Percentiles rank a stretch among this genome's conserved stretches.
phyloP scores from a whole-genome alignment of 352 stramenopile species.

The Lagenidium giganteum region DNA sequence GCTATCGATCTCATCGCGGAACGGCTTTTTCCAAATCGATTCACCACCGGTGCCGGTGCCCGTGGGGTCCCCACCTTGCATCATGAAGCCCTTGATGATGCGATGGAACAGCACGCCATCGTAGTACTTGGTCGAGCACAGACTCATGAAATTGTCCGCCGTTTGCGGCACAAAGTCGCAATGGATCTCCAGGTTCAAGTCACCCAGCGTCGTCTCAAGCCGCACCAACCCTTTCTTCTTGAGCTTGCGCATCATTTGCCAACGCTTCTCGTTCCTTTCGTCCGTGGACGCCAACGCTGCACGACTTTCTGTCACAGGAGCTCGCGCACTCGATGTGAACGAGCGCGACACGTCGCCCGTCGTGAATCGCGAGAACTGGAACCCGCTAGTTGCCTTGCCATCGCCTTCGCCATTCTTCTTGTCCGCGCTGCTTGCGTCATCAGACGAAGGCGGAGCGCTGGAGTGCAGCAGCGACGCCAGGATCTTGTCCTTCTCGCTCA shows the following conservation, averaged over 20 bases:
- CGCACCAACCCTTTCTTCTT: slow-evolving; percentile 98
- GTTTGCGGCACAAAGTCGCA: slow-evolving; percentile 96
- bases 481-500: slow-evolving; percentile 76
- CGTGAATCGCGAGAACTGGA: slow-evolving; percentile 85
- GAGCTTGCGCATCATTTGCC: slow-evolving; percentile 80
- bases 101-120: slow-evolving; percentile 95
- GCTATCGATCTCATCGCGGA: slow-evolving; percentile 97
- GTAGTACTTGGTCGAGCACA: slow-evolving; percentile 93
- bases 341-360: slow-evolving; percentile 87
- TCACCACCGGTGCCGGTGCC: slow-evolving; percentile 93
- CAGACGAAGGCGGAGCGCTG: no score
- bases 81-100: slow-evolving; percentile 97
- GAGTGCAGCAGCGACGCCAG: slow-evolving; percentile 62
- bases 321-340: slow-evolving; percentile 93
- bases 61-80: slow-evolving; percentile 92
- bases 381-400: slow-evolving; percentile 5
- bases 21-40: slow-evolving; percentile 92
- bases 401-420: slow-evolving; percentile 7
- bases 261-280: slow-evolving; percentile 72
- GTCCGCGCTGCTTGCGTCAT: slow-evolving; percentile 14
- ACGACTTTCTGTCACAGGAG: slow-evolving; percentile 61
- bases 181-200: slow-evolving; percentile 95
- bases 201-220: slow-evolving; percentile 91
- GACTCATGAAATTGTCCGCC: slow-evolving; percentile 95
- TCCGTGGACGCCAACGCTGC: slow-evolving; percentile 41